phyloP scores from a whole-genome alignment of 2,329 filamentous ascomycete genomes.

The Cercospora zeae-maydis region DNA sequence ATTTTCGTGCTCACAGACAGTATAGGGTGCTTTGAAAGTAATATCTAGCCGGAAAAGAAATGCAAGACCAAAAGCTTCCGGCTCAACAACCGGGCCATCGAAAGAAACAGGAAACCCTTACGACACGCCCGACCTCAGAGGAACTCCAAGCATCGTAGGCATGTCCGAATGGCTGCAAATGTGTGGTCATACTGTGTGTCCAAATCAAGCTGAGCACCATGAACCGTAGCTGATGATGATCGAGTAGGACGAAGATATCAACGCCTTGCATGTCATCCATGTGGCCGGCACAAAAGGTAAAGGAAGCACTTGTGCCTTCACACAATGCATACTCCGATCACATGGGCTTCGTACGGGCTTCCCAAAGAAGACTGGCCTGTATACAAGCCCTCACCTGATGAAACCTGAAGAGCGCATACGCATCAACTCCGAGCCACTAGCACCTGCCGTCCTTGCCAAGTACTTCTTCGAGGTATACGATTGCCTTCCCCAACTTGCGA shows the following conservation, averaged over 20 bases:
- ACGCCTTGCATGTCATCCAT: slow-evolving; percentile 57
- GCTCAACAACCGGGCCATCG: not conserved
- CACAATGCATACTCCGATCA: slow-evolving; percentile 63
- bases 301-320: slow-evolving; percentile 78
- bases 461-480: slow-evolving; percentile 87
- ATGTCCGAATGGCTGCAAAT: slow-evolving; percentile 27
- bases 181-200: slow-evolving; percentile 25
- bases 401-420: slow-evolving; percentile 78
- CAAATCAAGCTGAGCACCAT: not conserved
- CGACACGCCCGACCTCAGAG: slow-evolving; percentile 5
- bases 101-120: not conserved
- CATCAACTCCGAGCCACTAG: slow-evolving; percentile 67
- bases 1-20: not conserved
- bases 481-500: slow-evolving; percentile 40
- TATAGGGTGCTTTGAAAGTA: not conserved
- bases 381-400: slow-evolving; percentile 79
- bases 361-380: slow-evolving; percentile 59
- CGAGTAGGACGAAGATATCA: slow-evolving; percentile 22
- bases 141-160: slow-evolving; percentile 25
- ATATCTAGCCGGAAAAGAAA: not conserved
- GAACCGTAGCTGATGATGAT: not conserved
- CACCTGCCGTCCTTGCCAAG: slow-evolving; percentile 62
- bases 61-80: not conserved
- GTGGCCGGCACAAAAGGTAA: slow-evolving; percentile 94
- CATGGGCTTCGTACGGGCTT: slow-evolving; percentile 48